Base-by-base conservation (phyloP, 805 yeast species). In the Lipomyces anomalus region DNA sequence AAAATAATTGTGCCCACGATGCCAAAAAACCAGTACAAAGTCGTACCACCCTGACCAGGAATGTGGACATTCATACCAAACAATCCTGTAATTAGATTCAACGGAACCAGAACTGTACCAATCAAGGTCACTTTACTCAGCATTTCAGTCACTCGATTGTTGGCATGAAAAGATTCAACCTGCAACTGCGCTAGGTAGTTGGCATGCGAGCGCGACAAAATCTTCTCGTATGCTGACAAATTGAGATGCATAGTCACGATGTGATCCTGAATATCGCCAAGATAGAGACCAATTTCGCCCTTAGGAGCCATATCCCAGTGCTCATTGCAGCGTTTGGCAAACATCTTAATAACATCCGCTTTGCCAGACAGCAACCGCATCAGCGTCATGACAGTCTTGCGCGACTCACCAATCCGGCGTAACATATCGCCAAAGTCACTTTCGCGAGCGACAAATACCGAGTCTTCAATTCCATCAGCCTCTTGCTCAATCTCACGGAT, bases 251-350 rank as follows among this genome's bases (percentile, higher is more conserved):
- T 90, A 16, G 97, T 90, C 47, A 89, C 80, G 59, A 90, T 84
- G 75, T 89, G 97, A 73, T 89, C 97, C 67, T 88, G 96, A 61
- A 89, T 89, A 77, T 89, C 97, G 46, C 96, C 96, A 51, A 89
- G 67, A 64, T 86, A 90, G 53, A 89, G 71, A 0, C 95, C 95
- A 66, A 89, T 89, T 59, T 90, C 97, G 22, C 84, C 90, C 59
- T 94, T 75, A 42, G 96, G 95, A 57, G 67, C 68, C 38, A 62
- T 62, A 29, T 64, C 65, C 65, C 68, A 61, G 13, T 76, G 80
- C 66, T 88, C 97, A 59, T 83, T 89, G 65, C 96, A 88, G 58
- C 97, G 75, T 64, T 90, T 90, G 32, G 95, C 92, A 70, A 90
- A 87, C 94, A 88, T 89, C 57, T 84, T 84, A 59, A 90, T 85